Evolutionary conservation across 495 filamentous ascomycete genomes (phyloP).

Genomic region (Lophium mytilinum): DNA sequence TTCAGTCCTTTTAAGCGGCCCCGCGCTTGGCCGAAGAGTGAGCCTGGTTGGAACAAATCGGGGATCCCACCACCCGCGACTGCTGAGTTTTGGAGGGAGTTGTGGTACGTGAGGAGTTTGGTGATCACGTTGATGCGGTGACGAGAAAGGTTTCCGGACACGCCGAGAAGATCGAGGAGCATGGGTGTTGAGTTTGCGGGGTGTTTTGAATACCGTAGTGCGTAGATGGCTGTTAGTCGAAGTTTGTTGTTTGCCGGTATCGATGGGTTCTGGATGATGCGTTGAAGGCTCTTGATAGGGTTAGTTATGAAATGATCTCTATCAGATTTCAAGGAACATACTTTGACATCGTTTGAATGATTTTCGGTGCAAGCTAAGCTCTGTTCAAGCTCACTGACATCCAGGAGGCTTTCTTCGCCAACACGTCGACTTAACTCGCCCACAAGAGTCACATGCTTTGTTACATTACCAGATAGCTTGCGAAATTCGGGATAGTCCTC

Average conservation of each 20-base stretch:
- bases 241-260: slow-evolving; percentile 75
- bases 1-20: slow-evolving; percentile 91
- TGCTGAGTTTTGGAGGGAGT: slow-evolving; percentile 67
- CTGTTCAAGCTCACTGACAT: slow-evolving; percentile 94
- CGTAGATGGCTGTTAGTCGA: slow-evolving; percentile 81
- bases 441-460: slow-evolving; percentile 94
- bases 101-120: slow-evolving; percentile 73
- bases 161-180: slow-evolving; percentile 75
- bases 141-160: slow-evolving; percentile 64
- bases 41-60: slow-evolving; percentile 84
- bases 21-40: slow-evolving; percentile 82
- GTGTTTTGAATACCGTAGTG: slow-evolving; percentile 81
- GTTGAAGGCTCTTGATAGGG: slow-evolving; percentile 63
- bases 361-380: slow-evolving; percentile 95
- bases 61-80: slow-evolving; percentile 61
- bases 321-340: slow-evolving; percentile 27
- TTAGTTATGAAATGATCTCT: slow-evolving; percentile 9
- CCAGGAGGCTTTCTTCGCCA: slow-evolving; percentile 72
- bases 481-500: slow-evolving; percentile 98
- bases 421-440: slow-evolving; percentile 85
- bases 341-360: slow-evolving; percentile 77
- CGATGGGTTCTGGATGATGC: slow-evolving; percentile 64
- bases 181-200: slow-evolving; percentile 70
- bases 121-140: slow-evolving; percentile 64
- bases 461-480: slow-evolving; percentile 93